Evolutionary conservation across 2,329 filamentous ascomycete genomes (phyloP).

Genomic region (Geosmithia putterillii): DNA sequence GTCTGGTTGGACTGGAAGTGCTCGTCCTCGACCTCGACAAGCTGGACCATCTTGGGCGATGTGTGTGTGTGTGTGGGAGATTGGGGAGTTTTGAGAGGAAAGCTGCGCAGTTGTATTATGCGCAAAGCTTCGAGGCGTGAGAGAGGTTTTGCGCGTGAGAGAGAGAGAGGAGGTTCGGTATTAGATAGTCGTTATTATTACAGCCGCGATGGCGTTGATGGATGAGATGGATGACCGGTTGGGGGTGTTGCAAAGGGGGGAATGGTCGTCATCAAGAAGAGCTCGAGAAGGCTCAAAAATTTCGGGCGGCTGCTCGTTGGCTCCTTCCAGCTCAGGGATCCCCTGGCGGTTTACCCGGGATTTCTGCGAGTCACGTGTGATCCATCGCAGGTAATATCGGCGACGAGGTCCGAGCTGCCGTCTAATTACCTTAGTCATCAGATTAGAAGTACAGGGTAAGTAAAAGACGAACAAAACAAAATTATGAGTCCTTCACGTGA

Average conservation of each 20-base stretch:
- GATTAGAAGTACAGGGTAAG: no score
- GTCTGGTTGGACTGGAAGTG: constrained; percentile 68
- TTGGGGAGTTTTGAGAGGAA: not conserved
- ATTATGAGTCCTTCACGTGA: no score
- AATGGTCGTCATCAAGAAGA: not conserved
- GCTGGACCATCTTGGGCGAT: constrained; percentile 69
- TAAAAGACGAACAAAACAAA: no score
- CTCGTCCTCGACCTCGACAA: constrained; percentile 94
- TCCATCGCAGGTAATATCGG: no score
- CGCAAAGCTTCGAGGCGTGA: not conserved
- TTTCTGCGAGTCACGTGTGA: constrained; percentile 1
- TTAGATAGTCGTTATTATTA: not conserved
- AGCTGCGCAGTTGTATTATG: not conserved
- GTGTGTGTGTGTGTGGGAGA: not conserved
- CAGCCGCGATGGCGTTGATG: not conserved
- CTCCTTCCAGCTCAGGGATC: not conserved
- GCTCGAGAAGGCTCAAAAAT: constrained; percentile 1
- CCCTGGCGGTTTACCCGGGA: not conserved
- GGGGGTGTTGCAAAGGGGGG: not conserved
- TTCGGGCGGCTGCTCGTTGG: not conserved
- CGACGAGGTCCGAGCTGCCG: no score
- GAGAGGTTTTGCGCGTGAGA: not conserved
- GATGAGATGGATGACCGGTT: not conserved
- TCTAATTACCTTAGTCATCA: no score
- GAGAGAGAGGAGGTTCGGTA: not conserved